A percentile compares a stretch with the other conserved stretches of the same genome.
Conservation (phyloP, 2,329 filamentous ascomycete species). For the Penicillium digitatum region DNA sequence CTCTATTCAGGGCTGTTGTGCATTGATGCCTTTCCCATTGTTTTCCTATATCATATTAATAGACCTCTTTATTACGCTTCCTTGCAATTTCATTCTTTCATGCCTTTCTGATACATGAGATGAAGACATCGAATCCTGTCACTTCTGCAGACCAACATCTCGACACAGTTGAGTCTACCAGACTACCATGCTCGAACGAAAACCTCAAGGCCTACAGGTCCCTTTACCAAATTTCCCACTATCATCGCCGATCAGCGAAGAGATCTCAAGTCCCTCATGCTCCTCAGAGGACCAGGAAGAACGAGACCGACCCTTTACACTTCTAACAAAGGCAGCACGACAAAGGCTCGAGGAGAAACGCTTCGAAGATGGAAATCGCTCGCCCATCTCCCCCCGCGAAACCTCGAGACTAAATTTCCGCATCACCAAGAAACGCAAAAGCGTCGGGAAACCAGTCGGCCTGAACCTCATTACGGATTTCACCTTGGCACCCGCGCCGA, state of each 20-base stretch:
- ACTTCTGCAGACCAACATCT: neutral
- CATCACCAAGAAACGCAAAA: conserved; percentile 24
- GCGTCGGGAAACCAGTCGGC: conserved; percentile 32
- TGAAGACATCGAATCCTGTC: neutral
- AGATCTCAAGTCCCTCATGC: conserved; percentile 38
- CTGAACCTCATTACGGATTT: conserved; percentile 46
- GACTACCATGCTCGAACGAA: conserved; percentile 22
- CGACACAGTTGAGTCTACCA: neutral
- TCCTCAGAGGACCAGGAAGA: conserved; percentile 32
- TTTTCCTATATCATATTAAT: conserved; percentile 18
- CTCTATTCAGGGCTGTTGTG: neutral
- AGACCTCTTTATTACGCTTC: conserved; percentile 8
- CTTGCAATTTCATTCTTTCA: neutral
- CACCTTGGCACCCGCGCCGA: conserved; percentile 17
- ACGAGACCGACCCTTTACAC: conserved; percentile 31
- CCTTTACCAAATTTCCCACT: conserved; percentile 40
- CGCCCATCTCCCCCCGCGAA: conserved; percentile 6
- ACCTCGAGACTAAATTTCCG: conserved; percentile 14
- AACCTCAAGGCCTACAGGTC: conserved; percentile 29
- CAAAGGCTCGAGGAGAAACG: conserved; percentile 15
- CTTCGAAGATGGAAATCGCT: conserved; percentile 6
- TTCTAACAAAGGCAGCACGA: conserved; percentile 25
- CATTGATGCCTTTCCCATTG: conserved; percentile 17
- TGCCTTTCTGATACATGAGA: conserved; percentile 9
- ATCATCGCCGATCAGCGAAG: conserved; percentile 44